These are phyloP conservation scores for Tetracladium marchalianum DNA, from an alignment of 495 filamentous ascomycete species.

Conservation along the genomic window DNA sequence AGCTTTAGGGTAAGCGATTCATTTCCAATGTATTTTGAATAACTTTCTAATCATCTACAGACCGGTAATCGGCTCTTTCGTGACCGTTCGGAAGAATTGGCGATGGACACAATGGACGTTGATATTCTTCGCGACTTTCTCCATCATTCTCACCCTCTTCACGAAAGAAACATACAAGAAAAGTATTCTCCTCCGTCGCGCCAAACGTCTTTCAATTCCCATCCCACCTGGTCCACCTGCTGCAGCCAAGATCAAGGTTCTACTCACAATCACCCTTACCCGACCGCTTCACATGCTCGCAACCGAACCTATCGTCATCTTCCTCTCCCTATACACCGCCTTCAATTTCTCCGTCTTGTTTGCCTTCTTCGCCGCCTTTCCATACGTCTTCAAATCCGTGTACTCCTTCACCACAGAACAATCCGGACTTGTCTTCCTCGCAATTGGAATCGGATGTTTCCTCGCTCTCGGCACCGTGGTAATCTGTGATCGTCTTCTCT, in stretches of 20 bases:
- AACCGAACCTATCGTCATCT: conserved; percentile 54
- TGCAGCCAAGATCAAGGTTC: conserved; percentile 29
- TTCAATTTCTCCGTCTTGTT: conserved; percentile 58
- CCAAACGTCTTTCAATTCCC: conserved; percentile 30
- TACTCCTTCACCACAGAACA: conserved; percentile 41
- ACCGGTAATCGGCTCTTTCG: conserved; percentile 55
- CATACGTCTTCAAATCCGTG: conserved; percentile 37
- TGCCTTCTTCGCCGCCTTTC: conserved; percentile 56
- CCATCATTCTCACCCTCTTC: conserved; percentile 28
- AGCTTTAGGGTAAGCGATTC: conserved; percentile 28
- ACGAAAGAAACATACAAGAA: conserved; percentile 55
- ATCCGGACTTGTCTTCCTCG: conserved; percentile 48
- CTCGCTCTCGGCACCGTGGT: conserved; percentile 36
- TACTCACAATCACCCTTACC: conserved; percentile 46
- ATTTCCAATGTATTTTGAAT: background rate
- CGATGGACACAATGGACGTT: conserved; percentile 46
- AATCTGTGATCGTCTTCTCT: conserved; percentile 32
- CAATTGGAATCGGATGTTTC: conserved; percentile 45
- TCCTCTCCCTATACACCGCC: conserved; percentile 49
- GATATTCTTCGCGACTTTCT: conserved; percentile 31
- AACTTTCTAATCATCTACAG: conserved; percentile 14
- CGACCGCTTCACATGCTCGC: conserved; percentile 55
- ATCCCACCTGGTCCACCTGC: conserved; percentile 26
- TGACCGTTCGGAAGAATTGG: conserved; percentile 46
- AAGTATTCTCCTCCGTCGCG: conserved; percentile 43